These are phyloP conservation scores for Nemania sp. DNA, from an alignment of 2,329 filamentous ascomycete species.

Conservation along the genomic window DNA sequence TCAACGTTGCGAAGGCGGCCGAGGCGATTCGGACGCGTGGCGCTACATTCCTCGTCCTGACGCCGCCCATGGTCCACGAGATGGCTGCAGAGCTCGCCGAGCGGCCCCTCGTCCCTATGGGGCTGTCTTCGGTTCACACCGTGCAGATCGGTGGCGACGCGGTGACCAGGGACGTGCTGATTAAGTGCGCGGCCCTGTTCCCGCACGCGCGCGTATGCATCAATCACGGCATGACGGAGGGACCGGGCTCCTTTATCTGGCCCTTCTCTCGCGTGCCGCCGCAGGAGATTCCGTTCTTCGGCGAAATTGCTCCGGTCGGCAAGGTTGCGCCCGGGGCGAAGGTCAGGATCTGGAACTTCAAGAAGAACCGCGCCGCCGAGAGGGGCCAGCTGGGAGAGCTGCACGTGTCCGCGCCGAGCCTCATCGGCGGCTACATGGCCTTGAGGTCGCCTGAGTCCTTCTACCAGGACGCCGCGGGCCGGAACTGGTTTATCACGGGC, in stretches of 20 bases:
- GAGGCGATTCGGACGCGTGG: slow-evolving; percentile 12
- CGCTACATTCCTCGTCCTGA: slow-evolving; percentile 19
- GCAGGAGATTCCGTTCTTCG: slow-evolving; percentile 13
- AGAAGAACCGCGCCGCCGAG: background rate
- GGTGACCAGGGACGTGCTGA: slow-evolving; percentile 18
- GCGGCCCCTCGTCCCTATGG: no score
- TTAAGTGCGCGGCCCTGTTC: slow-evolving; percentile 21
- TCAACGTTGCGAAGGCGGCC: slow-evolving; percentile 7
- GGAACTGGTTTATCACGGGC: slow-evolving; percentile 18
- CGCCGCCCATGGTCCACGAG: slow-evolving; percentile 24
- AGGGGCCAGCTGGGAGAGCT: slow-evolving; percentile 8
- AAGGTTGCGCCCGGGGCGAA: slow-evolving; percentile 2
- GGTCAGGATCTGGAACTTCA: background rate
- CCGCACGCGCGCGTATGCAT: slow-evolving; percentile 17
- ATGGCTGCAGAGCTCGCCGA: slow-evolving; percentile 3
- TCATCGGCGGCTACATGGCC: slow-evolving; percentile 4
- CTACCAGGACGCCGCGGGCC: slow-evolving; percentile 3
- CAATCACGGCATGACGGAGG: slow-evolving; percentile 27
- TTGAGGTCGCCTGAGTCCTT: background rate
- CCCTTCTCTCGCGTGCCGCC: slow-evolving; percentile 4
- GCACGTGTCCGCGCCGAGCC: slow-evolving; percentile 4
- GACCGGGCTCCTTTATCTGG: slow-evolving; percentile 19
- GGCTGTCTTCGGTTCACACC: background rate
- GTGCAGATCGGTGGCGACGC: slow-evolving; percentile 24
- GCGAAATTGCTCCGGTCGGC: slow-evolving; percentile 11